Percentiles rank a stretch among this genome's conserved stretches.
These are phyloP conservation scores for Akanthomyces dipterigenus DNA, from an alignment of 2,329 filamentous ascomycete species.

Conservation along the genomic window DNA sequence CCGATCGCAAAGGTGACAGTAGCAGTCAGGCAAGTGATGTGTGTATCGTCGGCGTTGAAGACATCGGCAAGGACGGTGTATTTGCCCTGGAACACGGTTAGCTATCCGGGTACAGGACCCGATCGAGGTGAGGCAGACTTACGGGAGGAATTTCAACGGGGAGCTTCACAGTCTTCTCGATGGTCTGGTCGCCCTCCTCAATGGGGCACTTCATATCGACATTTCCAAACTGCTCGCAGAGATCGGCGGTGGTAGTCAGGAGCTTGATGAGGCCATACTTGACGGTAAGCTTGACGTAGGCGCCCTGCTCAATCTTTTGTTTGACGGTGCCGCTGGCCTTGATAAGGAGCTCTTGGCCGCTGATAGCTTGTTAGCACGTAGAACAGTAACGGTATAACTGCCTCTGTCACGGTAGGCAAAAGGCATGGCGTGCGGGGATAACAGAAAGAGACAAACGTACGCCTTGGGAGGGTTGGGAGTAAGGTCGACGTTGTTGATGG, in stretches of 20 bases:
- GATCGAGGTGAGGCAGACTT: conserved; percentile 33
- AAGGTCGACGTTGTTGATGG: conserved; percentile 74
- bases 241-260: conserved; percentile 70
- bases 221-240: conserved; percentile 84
- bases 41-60: conserved; percentile 61
- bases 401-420: neutral
- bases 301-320: conserved; percentile 66
- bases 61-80: conserved; percentile 89
- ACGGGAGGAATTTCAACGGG: conserved; percentile 85
- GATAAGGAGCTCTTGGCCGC: conserved; percentile 72
- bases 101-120: neutral
- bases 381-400: neutral
- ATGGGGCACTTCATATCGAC: conserved; percentile 87
- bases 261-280: conserved; percentile 93
- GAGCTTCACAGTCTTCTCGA: conserved; percentile 78
- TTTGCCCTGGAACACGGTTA: conserved; percentile 56
- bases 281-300: conserved; percentile 75
- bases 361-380: conserved; percentile 29
- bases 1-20: conserved; percentile 53
- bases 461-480: conserved; percentile 77
- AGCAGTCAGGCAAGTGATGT: conserved; percentile 82
- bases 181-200: conserved; percentile 63
- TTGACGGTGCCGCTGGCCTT: conserved; percentile 69
- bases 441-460: conserved; percentile 48
- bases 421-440: neutral